These are phyloP conservation scores for Plicaturopsis crispa DNA, from an alignment of 768 basidiomycete species.

Conservation along the genomic window DNA sequence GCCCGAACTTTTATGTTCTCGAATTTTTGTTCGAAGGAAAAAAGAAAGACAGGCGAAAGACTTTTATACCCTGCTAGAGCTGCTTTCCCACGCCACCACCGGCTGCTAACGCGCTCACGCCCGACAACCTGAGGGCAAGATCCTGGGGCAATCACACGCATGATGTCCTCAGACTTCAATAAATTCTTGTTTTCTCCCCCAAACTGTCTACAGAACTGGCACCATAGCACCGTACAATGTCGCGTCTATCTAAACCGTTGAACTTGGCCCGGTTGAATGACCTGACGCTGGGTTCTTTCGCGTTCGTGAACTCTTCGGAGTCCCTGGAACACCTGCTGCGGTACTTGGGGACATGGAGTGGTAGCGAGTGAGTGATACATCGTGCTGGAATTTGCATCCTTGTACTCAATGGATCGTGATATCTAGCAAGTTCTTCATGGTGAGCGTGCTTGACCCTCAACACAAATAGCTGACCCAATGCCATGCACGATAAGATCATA, in stretches of 20 bases:
- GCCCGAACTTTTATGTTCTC: conserved; percentile 95
- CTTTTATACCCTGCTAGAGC: neutral
- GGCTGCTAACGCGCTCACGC: conserved; percentile 12
- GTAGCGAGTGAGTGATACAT: conserved; percentile 64
- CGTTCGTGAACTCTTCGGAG: conserved; percentile 48
- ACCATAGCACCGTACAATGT: conserved; percentile 31
- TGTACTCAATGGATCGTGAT: conserved; percentile 1
- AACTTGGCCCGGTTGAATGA: conserved; percentile 52
- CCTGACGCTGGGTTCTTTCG: conserved; percentile 55
- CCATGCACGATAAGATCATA: conserved; percentile 40
- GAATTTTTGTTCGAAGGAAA: conserved; percentile 55
- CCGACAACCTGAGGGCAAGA: conserved; percentile 28
- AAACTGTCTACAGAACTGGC: no score
- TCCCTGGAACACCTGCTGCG: conserved; percentile 66
- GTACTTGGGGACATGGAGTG: conserved; percentile 78
- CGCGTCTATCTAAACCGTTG: conserved; percentile 36
- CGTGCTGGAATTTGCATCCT: conserved; percentile 4
- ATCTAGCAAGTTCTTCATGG: conserved; percentile 70
- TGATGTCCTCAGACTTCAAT: no score
- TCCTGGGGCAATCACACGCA: conserved; percentile 8
- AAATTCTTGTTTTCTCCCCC: no score
- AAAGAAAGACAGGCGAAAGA: neutral
- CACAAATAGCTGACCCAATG: neutral
- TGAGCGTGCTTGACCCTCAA: conserved; percentile 19
- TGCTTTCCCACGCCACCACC: conserved; percentile 7